Percentiles rank a stretch among this genome's conserved stretches.
These are phyloP conservation scores for Ogataea zsoltii DNA, from an alignment of 805 yeast species.

Conservation along the genomic window DNA sequence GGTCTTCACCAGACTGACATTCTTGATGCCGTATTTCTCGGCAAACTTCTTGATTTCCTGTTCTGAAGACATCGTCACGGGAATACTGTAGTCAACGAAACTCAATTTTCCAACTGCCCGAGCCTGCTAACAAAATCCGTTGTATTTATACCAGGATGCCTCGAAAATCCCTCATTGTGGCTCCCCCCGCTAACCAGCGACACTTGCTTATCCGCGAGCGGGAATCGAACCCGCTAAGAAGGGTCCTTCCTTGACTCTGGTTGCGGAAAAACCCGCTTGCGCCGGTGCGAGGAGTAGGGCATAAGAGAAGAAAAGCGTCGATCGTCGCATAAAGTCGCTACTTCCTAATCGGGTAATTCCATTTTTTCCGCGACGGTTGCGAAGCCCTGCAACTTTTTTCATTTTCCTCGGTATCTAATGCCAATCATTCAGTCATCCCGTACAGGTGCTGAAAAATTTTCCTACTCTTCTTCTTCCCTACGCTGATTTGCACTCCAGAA, in stretches of 20 bases:
- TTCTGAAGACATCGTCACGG: slow-evolving; percentile 30
- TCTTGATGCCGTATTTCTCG: slow-evolving; percentile 38
- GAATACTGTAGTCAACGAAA: too few relatives aligned
- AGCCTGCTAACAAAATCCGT: too few relatives aligned
- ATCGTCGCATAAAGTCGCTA: too few relatives aligned
- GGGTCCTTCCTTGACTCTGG: not conserved
- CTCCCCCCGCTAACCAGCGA: not conserved
- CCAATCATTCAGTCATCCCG: too few relatives aligned
- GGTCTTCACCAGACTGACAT: slow-evolving; percentile 54
- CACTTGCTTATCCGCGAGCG: slow-evolving; percentile 3
- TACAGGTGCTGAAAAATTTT: slow-evolving; percentile 6
- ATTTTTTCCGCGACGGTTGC: slow-evolving; percentile 9
- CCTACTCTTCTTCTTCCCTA: slow-evolving; percentile 1
- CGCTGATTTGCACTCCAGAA: not conserved
- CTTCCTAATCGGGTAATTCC: slow-evolving; percentile 5
- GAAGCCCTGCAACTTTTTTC: not conserved
- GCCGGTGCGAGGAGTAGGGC: not conserved
- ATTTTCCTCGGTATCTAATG: not conserved
- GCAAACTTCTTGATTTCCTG: slow-evolving; percentile 31
- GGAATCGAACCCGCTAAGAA: slow-evolving; percentile 4
- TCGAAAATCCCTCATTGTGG: slow-evolving; percentile 1
- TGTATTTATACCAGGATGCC: not conserved
- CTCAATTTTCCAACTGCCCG: too few relatives aligned
- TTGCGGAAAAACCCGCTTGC: slow-evolving; percentile 1
- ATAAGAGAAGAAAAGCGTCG: too few relatives aligned